phyloP scores from a whole-genome alignment of 306 rosid species.

The Sophora flavescens region DNA sequence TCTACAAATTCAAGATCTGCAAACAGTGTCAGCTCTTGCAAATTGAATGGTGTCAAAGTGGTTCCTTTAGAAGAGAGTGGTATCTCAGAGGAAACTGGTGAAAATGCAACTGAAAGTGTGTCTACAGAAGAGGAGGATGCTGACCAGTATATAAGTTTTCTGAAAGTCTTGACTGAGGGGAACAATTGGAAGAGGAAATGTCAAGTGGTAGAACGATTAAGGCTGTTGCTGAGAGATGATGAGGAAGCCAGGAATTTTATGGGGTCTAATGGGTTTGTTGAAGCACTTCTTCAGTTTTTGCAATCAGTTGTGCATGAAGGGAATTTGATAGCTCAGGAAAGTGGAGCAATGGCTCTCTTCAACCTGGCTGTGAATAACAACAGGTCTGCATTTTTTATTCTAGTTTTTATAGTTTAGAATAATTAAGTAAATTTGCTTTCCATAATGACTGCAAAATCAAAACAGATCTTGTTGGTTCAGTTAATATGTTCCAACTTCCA shows the following conservation, averaged over 20 bases:
- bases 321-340: conserved; percentile 76
- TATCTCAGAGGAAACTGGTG: conserved; percentile 61
- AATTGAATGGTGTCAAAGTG: conserved; percentile 77
- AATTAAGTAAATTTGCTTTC: conserved; percentile 33
- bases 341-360: conserved; percentile 98
- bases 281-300: conserved; percentile 78
- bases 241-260: conserved; percentile 90
- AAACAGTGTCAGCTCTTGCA: conserved; percentile 72
- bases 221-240: conserved; percentile 84
- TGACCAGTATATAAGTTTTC: conserved; percentile 64
- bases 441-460: conserved; percentile 30
- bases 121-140: conserved; percentile 59
- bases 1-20: conserved; percentile 70
- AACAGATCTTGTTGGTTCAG: conserved; percentile 19
- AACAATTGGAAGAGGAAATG: conserved; percentile 70
- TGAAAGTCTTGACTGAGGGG: conserved; percentile 68
- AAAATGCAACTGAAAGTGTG: conserved; percentile 61
- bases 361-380: conserved; percentile 93
- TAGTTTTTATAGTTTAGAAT: conserved; percentile 28
- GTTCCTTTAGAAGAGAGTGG: conserved; percentile 82
- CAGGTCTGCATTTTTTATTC: conserved; percentile 58
- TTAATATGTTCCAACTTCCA: conserved; percentile 23
- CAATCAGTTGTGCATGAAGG: conserved; percentile 71
- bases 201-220: conserved; percentile 76
- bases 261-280: conserved; percentile 97